Evolutionary conservation across 441 rosid species (phyloP).

Genomic region (Pelargonium cotyledonis): DNA sequence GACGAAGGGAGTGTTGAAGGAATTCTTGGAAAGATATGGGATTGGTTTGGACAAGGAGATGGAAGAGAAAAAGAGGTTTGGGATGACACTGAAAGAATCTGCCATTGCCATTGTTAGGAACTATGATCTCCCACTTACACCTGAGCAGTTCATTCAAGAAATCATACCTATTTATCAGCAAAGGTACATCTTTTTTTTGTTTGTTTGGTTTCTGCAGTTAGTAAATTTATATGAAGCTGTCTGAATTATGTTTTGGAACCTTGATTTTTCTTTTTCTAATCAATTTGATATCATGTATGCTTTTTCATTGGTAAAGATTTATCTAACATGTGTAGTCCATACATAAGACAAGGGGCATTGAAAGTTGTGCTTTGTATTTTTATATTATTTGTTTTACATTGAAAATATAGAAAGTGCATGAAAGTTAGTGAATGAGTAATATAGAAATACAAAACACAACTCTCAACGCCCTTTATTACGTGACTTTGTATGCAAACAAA

Average conservation of each 20-base stretch:
- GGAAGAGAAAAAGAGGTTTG: constrained; percentile 31
- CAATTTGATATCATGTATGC: background rate
- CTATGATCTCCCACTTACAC: constrained; percentile 37
- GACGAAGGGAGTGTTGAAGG: constrained; percentile 30
- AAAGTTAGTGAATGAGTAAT: no score
- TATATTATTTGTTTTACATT: no score
- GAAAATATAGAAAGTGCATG: no score
- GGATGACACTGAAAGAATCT: constrained; percentile 33
- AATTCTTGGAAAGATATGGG: constrained; percentile 35
- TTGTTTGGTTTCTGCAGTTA: background rate
- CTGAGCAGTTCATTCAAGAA: constrained; percentile 26
- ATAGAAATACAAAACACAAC: no score
- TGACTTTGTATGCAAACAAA: no score
- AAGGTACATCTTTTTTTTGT: constrained; percentile 20
- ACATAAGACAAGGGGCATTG: no score
- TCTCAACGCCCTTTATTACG: no score
- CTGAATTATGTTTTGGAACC: background rate
- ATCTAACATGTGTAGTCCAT: no score
- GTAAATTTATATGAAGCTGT: background rate
- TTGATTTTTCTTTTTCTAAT: background rate
- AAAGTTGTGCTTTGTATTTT: no score
- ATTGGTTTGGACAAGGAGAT: constrained; percentile 24
- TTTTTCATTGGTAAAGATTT: background rate
- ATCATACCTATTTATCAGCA: constrained; percentile 35
- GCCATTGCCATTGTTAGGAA: constrained; percentile 30